These are phyloP conservation scores for Aureobasidium subglaciale DNA, from an alignment of 2,329 filamentous ascomycete genomes.

Conservation along the genomic window DNA sequence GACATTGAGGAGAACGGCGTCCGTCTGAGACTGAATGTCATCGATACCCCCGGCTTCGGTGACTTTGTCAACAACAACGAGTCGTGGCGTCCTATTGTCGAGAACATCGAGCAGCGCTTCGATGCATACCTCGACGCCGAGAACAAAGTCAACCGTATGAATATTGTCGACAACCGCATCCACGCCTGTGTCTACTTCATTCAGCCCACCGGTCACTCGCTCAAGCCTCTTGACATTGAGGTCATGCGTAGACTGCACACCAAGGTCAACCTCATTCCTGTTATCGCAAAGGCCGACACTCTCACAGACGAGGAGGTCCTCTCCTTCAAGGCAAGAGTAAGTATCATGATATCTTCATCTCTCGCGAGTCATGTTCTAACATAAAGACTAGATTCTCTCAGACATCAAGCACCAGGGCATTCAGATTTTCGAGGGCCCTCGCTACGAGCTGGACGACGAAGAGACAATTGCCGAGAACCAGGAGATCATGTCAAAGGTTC, in stretches of 20 bases:
- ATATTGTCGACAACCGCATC: slow-evolving; percentile 98
- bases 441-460: slow-evolving; percentile 97
- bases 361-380: neutral
- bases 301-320: slow-evolving; percentile 93
- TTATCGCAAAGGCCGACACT: slow-evolving; percentile 98
- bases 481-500: slow-evolving; percentile 99
- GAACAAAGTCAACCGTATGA: slow-evolving; percentile 99
- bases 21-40: slow-evolving; percentile 88
- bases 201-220: slow-evolving; percentile 93
- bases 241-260: slow-evolving; percentile 99
- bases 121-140: slow-evolving; percentile 97
- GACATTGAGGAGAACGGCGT: slow-evolving; percentile 96
- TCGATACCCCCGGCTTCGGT: slow-evolving; percentile 95
- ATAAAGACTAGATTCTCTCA: slow-evolving; percentile 66
- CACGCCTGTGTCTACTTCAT: slow-evolving; percentile 99
- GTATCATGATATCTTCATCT: slow-evolving; percentile 33
- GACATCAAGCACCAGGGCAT: slow-evolving; percentile 97
- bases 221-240: slow-evolving; percentile 98
- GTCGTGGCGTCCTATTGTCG: slow-evolving; percentile 97
- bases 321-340: slow-evolving; percentile 91
- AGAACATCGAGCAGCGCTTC: slow-evolving; percentile 99
- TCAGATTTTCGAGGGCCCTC: slow-evolving; percentile 97
- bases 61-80: slow-evolving; percentile 99
- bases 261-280: slow-evolving; percentile 99
- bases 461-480: slow-evolving; percentile 99